These are phyloP conservation scores for Ophiostoma ips DNA, from an alignment of 2,329 filamentous ascomycete genomes.

Conservation along the genomic window DNA sequence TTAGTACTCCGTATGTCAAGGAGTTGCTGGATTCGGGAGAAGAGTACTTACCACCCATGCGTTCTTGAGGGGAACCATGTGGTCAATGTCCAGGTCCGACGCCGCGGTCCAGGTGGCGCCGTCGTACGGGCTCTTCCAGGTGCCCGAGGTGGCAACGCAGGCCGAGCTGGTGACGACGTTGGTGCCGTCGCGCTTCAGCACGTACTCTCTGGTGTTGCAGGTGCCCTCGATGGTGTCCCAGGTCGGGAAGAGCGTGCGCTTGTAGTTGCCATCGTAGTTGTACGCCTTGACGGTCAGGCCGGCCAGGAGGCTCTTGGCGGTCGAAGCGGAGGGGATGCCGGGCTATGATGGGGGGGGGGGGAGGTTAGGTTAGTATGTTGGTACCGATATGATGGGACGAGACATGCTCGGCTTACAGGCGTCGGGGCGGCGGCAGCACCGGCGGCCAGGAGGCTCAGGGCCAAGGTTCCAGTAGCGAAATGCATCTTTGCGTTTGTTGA, in stretches of 20 bases:
- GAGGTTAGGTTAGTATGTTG: too few species aligned
- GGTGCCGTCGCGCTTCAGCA: slow-evolving; percentile 60
- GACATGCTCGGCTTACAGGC: neutral
- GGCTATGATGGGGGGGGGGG: too few species aligned
- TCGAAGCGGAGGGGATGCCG: slow-evolving; percentile 45
- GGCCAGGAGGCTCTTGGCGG: slow-evolving; percentile 43
- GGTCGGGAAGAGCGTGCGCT: slow-evolving; percentile 54
- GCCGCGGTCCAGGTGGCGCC: slow-evolving; percentile 55
- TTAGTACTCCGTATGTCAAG: neutral
- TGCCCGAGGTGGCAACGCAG: slow-evolving; percentile 51
- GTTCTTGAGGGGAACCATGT: slow-evolving; percentile 68
- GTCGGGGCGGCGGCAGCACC: neutral
- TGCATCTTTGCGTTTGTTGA: neutral
- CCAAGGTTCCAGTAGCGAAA: neutral
- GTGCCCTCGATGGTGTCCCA: slow-evolving; percentile 52
- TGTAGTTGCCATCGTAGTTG: slow-evolving; percentile 43
- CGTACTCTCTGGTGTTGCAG: slow-evolving; percentile 61
- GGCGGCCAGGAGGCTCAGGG: neutral
- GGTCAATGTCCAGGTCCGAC: slow-evolving; percentile 66
- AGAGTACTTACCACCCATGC: slow-evolving; percentile 51
- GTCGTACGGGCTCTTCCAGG: slow-evolving; percentile 62
- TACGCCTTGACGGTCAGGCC: slow-evolving; percentile 42
- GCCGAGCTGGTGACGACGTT: slow-evolving; percentile 42
- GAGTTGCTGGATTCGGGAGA: neutral
- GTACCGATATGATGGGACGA: neutral